Base-by-base conservation (phyloP, 495 filamentous ascomycete species). In the Hypoxylon perforatum region DNA sequence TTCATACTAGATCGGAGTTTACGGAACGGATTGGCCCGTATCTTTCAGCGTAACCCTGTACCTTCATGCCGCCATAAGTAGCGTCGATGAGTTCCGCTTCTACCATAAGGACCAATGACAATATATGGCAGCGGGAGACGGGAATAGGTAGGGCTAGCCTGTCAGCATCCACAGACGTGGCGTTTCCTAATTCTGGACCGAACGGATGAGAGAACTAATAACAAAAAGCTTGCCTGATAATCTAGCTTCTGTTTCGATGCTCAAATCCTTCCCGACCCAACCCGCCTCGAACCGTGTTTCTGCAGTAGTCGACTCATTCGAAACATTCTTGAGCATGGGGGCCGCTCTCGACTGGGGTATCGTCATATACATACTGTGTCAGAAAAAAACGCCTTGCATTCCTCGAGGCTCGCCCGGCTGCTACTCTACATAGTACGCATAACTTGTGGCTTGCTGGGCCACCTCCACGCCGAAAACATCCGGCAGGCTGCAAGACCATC, bases 111-210 rank as follows among this genome's bases (percentile, higher is more conserved):
- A 28, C 25, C 25, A n/a, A 28, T 28, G 25, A 28, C 7, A 28
- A 28, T 28, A 28, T 7, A 28, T 28, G 25, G 25, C 25, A 7
- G 7, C 35, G n/a, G 39, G 22, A 44, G 38, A 3, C 41, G 35
- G 35, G 22, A 50, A 41, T 66, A 66, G 30, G 63, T 66, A 66
- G 30, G 63, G 57, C 56, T 61, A 61, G 63, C 63, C 56, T 66
- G 63, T 56, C 23, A 66, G 45, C 25, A 51, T 23, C 33, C 41
- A 42, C 57, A 54, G 41, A 21, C 23, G 39, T 41, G 28, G 22
- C 9, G 22, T 22, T 15, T 42, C 39, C 44, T 18, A 23, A 46
- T 46, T 18, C 44, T 42, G 39, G 39, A 42, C 44, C 44, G 15
- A 18, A 15, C 17, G 25, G 25, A 44, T 19, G 15, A 44, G 19